These are phyloP conservation scores for Cutaneotrichosporon sp. DNA, from an alignment of 1,284 basidiomycete genomes.

Conservation along the genomic window DNA sequence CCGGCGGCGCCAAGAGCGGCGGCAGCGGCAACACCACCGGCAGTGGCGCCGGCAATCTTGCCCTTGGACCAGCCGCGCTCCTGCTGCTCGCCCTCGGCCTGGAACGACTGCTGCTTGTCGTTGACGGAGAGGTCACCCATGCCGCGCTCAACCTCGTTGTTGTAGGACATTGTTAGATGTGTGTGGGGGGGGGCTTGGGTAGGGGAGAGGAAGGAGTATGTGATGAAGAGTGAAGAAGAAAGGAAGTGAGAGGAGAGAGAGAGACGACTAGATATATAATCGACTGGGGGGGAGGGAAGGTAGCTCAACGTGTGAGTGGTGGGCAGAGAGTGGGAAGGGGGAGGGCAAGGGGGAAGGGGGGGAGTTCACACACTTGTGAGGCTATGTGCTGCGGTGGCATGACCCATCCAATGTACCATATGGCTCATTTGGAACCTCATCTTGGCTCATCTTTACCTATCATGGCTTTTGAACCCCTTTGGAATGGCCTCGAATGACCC, in stretches of 20 bases:
- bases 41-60: conserved; percentile 16
- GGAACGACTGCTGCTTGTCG: conserved; percentile 7
- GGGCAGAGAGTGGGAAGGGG: background rate
- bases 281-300: background rate
- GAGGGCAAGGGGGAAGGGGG: no score
- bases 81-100: background rate
- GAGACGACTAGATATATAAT: background rate
- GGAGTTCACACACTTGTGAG: no score
- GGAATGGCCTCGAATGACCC: background rate
- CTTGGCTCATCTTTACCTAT: no score
- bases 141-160: background rate
- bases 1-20: conserved; percentile 9
- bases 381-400: background rate
- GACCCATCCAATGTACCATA: no score
- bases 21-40: conserved; percentile 8
- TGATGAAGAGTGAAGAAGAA: background rate
- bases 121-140: conserved; percentile 7
- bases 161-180: conserved; percentile 5
- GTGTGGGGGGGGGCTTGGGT: background rate
- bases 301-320: background rate
- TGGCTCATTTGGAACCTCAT: no score
- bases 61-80: conserved; percentile 18
- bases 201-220: background rate
- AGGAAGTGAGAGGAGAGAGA: background rate
- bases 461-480: background rate